Conservation (phyloP, 495 filamentous ascomycete species). For the Neurospora sp. region DNA sequence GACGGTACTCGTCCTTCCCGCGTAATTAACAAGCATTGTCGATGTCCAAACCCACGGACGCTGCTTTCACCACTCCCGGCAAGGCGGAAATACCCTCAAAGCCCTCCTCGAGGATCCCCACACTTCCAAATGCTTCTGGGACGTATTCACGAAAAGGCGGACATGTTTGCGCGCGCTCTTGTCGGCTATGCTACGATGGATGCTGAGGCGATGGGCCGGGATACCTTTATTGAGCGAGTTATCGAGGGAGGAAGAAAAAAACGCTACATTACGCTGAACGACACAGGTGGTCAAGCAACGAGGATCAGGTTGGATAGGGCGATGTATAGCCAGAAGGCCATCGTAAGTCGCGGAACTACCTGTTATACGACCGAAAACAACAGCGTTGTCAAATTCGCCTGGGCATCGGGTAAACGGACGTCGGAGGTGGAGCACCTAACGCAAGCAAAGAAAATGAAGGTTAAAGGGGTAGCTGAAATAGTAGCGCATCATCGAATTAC, state of each 20-base stretch:
- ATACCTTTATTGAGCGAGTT: background rate
- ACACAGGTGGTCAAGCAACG: background rate
- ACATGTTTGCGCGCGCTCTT: background rate
- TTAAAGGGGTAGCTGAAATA: background rate
- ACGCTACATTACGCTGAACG: background rate
- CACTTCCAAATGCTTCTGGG: too few relatives aligned
- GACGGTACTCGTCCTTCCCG: too few relatives aligned
- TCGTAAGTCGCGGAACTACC: background rate
- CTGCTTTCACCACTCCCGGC: too few relatives aligned
- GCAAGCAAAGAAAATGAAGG: background rate
- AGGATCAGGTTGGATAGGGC: background rate
- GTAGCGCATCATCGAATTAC: background rate
- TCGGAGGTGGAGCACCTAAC: background rate
- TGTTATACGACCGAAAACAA: background rate
- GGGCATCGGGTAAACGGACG: background rate
- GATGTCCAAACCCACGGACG: too few relatives aligned
- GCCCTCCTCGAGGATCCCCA: too few relatives aligned
- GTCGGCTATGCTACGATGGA: background rate
- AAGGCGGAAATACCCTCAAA: too few relatives aligned
- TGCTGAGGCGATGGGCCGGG: background rate
- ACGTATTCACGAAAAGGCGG: background rate
- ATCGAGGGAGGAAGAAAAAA: background rate
- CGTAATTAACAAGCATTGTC: too few relatives aligned
- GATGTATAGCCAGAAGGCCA: background rate
- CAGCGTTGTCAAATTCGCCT: background rate